These are phyloP conservation scores for Phytopythium ostracodes DNA, from an alignment of 352 stramenopile species.

Conservation along the genomic window DNA sequence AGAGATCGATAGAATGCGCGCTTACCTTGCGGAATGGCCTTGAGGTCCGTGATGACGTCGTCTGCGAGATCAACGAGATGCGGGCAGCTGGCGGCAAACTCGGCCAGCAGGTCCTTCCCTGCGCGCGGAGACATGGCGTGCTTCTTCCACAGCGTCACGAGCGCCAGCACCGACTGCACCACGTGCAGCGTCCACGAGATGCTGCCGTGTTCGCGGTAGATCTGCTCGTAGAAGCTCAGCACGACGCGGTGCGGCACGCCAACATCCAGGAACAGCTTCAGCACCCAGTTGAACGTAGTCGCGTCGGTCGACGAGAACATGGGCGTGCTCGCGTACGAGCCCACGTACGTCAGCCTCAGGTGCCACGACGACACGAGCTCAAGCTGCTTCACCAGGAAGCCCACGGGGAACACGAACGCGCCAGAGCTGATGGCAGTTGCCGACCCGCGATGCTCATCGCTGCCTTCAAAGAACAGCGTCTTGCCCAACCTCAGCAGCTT, in stretches of 20 bases:
- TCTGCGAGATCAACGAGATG: constrained; percentile 75
- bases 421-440: constrained; percentile 20
- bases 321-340: constrained; percentile 29
- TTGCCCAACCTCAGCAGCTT: constrained; percentile 75
- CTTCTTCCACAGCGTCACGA: constrained; percentile 82
- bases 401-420: constrained; percentile 71
- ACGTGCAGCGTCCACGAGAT: constrained; percentile 74
- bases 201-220: constrained; percentile 57
- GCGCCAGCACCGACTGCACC: constrained; percentile 67
- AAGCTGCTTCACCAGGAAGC: constrained; percentile 66
- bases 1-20: not conserved
- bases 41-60: constrained; percentile 78
- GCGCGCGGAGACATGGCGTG: constrained; percentile 67
- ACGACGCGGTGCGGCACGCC: constrained; percentile 71
- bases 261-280: constrained; percentile 81
- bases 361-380: constrained; percentile 82
- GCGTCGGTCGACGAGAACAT: constrained; percentile 48
- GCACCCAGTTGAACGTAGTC: constrained; percentile 76
- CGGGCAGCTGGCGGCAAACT: constrained; percentile 76
- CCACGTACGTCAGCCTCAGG: constrained; percentile 51
- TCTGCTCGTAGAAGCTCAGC: constrained; percentile 73
- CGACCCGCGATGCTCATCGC: constrained; percentile 41
- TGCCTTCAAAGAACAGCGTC: constrained; percentile 57
- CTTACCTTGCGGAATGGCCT: constrained; percentile 72
- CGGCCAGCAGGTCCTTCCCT: constrained; percentile 56